A percentile compares a stretch with the other conserved stretches of the same genome.
Evolutionary conservation across 2,329 filamentous ascomycete genomes (phyloP).

Genomic region (Lachnellula cervina): DNA sequence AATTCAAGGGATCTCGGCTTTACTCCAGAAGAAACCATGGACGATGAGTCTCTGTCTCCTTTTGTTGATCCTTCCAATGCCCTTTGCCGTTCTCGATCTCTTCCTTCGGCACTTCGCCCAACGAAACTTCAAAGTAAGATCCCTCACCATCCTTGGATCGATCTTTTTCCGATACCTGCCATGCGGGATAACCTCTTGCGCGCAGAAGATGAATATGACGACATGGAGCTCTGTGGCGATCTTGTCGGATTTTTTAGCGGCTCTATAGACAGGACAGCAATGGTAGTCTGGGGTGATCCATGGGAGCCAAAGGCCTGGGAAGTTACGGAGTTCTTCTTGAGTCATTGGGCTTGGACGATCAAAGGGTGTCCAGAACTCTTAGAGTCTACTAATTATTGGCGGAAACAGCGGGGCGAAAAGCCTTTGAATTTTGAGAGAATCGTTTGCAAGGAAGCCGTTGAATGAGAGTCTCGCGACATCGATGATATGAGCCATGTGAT

Average conservation of each 20-base stretch:
- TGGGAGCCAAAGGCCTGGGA: slow-evolving; percentile 36
- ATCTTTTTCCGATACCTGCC: slow-evolving; percentile 33
- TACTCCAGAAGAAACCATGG: slow-evolving; percentile 7
- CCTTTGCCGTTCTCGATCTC: slow-evolving; percentile 6
- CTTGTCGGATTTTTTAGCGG: slow-evolving; percentile 15
- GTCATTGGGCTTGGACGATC: slow-evolving; percentile 34
- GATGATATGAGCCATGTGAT: background rate
- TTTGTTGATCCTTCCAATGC: slow-evolving; percentile 3
- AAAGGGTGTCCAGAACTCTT: slow-evolving; percentile 32
- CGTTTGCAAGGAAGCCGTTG: background rate
- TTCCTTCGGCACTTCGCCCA: slow-evolving; percentile 19
- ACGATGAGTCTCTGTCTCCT: slow-evolving; percentile 16
- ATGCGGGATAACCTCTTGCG: slow-evolving; percentile 33
- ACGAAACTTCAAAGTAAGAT: slow-evolving; percentile 30
- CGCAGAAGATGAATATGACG: slow-evolving; percentile 19
- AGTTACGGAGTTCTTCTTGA: slow-evolving; percentile 33
- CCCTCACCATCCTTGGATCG: slow-evolving; percentile 35
- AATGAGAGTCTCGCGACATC: background rate
- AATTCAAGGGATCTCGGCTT: slow-evolving; percentile 26
- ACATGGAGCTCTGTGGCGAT: slow-evolving; percentile 20
- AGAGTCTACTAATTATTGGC: slow-evolving; percentile 34
- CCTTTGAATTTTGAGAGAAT: background rate
- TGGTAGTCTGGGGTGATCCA: slow-evolving; percentile 33
- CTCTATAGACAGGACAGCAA: slow-evolving; percentile 19
- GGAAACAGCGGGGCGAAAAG: slow-evolving; percentile 32